A percentile compares a stretch with the other conserved stretches of the same genome.
Evolutionary conservation across 495 filamentous ascomycete genomes (phyloP).

Genomic region (Clohesyomyces aquaticus): DNA sequence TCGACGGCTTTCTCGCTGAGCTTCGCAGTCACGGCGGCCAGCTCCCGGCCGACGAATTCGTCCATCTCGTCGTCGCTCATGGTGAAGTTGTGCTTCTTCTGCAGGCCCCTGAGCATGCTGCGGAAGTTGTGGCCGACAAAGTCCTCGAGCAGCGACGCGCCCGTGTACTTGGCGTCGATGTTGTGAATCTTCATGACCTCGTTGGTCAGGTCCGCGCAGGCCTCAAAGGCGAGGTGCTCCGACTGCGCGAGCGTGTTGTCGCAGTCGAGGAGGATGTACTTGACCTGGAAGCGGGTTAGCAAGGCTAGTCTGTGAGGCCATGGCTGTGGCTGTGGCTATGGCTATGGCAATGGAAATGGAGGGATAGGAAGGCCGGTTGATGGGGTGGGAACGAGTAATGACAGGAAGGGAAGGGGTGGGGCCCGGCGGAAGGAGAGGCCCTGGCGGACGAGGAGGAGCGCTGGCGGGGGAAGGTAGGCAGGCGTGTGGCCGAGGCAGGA

Average conservation of each 20-base stretch:
- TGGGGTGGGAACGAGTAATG: too few species aligned
- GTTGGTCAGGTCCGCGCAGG: slow-evolving; percentile 90
- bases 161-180: slow-evolving; percentile 75
- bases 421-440: too few species aligned
- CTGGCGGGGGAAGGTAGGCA: too few species aligned
- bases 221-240: slow-evolving; percentile 90
- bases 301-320: too few species aligned
- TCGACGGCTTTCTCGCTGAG: slow-evolving; percentile 69
- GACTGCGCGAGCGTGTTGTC: slow-evolving; percentile 97
- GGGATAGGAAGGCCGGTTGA: too few species aligned
- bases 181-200: slow-evolving; percentile 74
- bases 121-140: slow-evolving; percentile 98
- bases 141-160: slow-evolving; percentile 74
- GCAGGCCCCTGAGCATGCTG: slow-evolving; percentile 78
- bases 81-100: slow-evolving; percentile 74
- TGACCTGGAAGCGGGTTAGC: slow-evolving; percentile 57
- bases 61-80: slow-evolving; percentile 71
- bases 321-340: too few species aligned
- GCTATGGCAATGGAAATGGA: too few species aligned
- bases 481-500: too few species aligned
- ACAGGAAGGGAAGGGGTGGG: too few species aligned
- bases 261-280: slow-evolving; percentile 89
- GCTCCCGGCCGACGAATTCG: slow-evolving; percentile 75
- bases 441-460: too few species aligned
- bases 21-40: slow-evolving; percentile 82